Base-by-base conservation (phyloP, 2,329 filamentous ascomycete species). In the Xylaria sp. region DNA sequence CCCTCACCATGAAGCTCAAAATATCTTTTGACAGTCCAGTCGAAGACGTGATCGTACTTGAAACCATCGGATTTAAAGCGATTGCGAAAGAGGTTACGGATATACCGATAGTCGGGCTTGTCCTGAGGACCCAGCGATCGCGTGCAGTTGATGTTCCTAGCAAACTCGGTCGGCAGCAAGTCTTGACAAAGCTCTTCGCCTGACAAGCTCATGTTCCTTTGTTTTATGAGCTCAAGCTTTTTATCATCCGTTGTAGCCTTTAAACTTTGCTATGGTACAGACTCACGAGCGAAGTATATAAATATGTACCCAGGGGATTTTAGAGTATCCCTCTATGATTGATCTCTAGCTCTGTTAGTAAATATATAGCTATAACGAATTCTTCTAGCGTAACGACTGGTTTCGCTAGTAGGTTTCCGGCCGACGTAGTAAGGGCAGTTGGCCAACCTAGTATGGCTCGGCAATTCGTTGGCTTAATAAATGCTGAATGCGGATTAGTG, bases 181-280 rank as follows among this genome's bases (percentile, higher is more conserved):
- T 89, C 90, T 81, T 89, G 89, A 86, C 90, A 92, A 66, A 92
- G 87, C 52, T 92, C 89, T 82, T 92, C 88, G 76, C 89, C 92
- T 23, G 90, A 90, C 13, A 90, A 91, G 25, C 89, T 92, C 89
- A 91, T 91, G 86, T 92, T 92, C 86, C 91, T 92, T 84, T 92
- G 89, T 89, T 91, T 91, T 81, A 92, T 92, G 73, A 90, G 52
- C 31, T 65, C 90, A 79, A 91, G 91, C 82, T 92, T 92, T 81
- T 92, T 89, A 84, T 91, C 91, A 84, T 91, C 91, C 68, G 89
- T 91, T 73, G 89, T 89, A 80, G 89, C 89, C 84, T 91, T 91
- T 69, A 92, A 83, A 69, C 90, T 90, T 82, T 92, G 90, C 90
- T 90, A 92, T 73, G 90, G 90, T 63, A 92, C 89, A 74, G 89